phyloP scores from a whole-genome alignment of 495 filamentous ascomycete species.

The Echria macrotheca region DNA sequence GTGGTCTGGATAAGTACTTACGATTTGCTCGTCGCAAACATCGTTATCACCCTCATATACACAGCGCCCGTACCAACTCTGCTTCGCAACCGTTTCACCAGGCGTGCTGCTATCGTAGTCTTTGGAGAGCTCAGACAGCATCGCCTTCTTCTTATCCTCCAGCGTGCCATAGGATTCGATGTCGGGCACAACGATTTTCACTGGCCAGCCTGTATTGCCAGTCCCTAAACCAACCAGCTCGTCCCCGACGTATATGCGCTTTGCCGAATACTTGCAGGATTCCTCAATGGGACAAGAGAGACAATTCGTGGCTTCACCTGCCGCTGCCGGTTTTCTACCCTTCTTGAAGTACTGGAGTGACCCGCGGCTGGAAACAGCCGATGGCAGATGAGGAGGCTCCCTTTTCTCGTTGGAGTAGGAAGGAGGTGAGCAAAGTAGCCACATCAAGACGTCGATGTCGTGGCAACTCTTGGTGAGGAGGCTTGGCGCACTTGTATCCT shows the following conservation, averaged over 20 bases:
- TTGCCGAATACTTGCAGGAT: conserved; percentile 76
- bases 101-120: conserved; percentile 58
- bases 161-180: conserved; percentile 65
- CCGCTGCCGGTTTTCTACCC: conserved; percentile 64
- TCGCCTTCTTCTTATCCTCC: conserved; percentile 31
- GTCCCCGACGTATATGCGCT: conserved; percentile 65
- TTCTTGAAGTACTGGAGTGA: conserved; percentile 67
- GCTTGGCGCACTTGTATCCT: conserved; percentile 63
- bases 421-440: conserved; percentile 71
- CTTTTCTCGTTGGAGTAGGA: conserved; percentile 24
- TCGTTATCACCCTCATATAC: conserved; percentile 91
- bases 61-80: conserved; percentile 87
- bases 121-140: conserved; percentile 53
- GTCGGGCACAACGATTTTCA: conserved; percentile 82
- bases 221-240: conserved; percentile 39
- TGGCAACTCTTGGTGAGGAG: conserved; percentile 93
- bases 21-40: conserved; percentile 85
- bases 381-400: conserved; percentile 63
- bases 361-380: conserved; percentile 65
- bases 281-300: conserved; percentile 66
- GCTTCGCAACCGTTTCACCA: conserved; percentile 48
- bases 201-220: conserved; percentile 69
- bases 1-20: too few species aligned
- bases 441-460: conserved; percentile 86
- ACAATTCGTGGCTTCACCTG: conserved; percentile 81